These are phyloP conservation scores for Fraxinus sp. DNA, from an alignment of 305 asterid species.

Conservation along the genomic window DNA sequence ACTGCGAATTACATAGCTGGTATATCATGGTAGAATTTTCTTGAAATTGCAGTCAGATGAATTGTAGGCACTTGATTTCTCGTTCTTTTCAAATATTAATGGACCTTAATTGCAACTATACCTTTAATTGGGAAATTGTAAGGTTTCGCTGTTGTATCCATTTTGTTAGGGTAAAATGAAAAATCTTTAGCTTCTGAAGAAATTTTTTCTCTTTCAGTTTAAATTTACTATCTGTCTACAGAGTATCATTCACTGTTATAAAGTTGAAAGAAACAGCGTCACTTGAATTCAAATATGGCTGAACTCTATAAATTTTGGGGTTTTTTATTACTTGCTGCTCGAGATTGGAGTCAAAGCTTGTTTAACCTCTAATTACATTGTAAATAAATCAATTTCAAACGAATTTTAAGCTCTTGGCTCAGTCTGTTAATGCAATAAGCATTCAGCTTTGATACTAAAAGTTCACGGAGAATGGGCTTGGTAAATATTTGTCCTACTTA, in stretches of 20 bases:
- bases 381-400: background rate
- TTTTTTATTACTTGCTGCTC: background rate
- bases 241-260: background rate
- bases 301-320: background rate
- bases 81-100: background rate
- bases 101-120: background rate
- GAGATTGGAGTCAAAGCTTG: background rate
- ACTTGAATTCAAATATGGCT: background rate
- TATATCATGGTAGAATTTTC: background rate
- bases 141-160: background rate
- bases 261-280: background rate
- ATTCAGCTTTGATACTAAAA: background rate
- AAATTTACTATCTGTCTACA: background rate
- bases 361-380: background rate
- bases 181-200: background rate
- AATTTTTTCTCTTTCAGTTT: background rate
- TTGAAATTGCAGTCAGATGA: background rate
- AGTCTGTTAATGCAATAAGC: constrained; percentile 5
- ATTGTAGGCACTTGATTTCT: background rate
- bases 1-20: background rate
- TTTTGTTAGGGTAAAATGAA: background rate
- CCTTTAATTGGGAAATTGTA: background rate
- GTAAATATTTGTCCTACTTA: background rate
- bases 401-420: background rate
- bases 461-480: background rate